Percentiles rank a stretch among this genome's conserved stretches.
These are phyloP conservation scores for Xylariaceae sp. DNA, from an alignment of 2,329 filamentous ascomycete species.

Conservation along the genomic window DNA sequence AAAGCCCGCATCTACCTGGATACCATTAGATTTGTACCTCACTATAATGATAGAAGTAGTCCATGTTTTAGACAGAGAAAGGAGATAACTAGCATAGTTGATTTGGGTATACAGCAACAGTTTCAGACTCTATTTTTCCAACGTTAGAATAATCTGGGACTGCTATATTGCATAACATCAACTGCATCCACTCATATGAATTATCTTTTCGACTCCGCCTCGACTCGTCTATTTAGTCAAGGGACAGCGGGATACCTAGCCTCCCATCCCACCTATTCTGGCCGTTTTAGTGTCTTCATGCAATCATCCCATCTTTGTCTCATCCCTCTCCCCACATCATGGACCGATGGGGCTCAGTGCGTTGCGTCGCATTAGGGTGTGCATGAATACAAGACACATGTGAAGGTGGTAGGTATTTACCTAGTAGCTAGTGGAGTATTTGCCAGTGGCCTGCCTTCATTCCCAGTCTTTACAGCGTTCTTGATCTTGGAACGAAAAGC, in stretches of 20 bases:
- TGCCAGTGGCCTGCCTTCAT: background rate
- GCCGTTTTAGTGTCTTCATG: conserved; percentile 2
- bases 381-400: conserved; percentile 5
- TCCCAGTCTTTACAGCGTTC: conserved; percentile 10
- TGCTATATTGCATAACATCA: no score
- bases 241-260: no score
- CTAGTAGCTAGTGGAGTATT: conserved; percentile 12
- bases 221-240: no score
- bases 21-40: background rate
- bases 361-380: background rate
- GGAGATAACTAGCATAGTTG: background rate
- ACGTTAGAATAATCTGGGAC: no score
- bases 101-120: background rate
- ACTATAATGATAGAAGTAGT: background rate
- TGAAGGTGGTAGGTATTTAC: conserved; percentile 9
- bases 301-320: conserved; percentile 18
- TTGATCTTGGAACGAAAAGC: conserved; percentile 17
- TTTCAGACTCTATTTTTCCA: background rate
- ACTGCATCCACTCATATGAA: no score
- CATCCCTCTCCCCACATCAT: conserved; percentile 5
- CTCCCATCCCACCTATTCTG: no score
- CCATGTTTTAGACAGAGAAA: background rate
- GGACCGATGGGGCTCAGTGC: no score
- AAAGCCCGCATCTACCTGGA: background rate
- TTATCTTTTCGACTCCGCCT: no score